Evolutionary conservation across 768 basidiomycete genomes (phyloP).

Genomic region (Strobilomyces confusus): DNA sequence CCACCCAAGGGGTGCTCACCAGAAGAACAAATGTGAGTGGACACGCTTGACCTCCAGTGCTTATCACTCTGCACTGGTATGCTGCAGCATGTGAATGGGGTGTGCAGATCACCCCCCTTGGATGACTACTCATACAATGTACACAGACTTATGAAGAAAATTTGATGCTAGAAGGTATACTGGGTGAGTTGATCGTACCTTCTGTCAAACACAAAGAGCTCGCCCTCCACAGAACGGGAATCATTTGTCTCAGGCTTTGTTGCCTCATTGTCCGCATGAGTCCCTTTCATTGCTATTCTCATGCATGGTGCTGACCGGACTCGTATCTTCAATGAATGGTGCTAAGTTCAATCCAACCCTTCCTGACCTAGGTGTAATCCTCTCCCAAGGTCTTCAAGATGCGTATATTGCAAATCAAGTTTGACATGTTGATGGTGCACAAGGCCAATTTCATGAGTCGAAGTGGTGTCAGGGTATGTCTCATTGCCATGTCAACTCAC

Average conservation of each 20-base stretch:
- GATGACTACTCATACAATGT: fast-evolving
- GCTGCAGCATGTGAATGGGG: constrained; percentile 82
- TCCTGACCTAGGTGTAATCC: constrained; percentile 67
- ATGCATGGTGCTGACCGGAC: too few species aligned
- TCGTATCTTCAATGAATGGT: not conserved
- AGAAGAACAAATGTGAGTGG: constrained; percentile 62
- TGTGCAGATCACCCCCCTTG: constrained; percentile 40
- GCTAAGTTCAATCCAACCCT: constrained; percentile 67
- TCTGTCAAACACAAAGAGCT: constrained; percentile 85
- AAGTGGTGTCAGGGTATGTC: constrained; percentile 33
- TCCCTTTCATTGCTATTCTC: too few species aligned
- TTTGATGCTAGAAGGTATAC: constrained; percentile 60
- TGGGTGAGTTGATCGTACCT: constrained; percentile 85
- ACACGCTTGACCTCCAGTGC: constrained; percentile 75
- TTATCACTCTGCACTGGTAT: constrained; percentile 74
- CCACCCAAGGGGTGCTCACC: constrained; percentile 43
- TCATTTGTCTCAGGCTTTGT: constrained; percentile 68
- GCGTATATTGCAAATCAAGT: constrained; percentile 71
- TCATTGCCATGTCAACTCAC: not conserved
- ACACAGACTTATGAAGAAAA: constrained; percentile 58
- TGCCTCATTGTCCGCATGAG: constrained; percentile 48
- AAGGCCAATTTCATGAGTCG: constrained; percentile 59
- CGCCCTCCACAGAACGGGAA: too few species aligned
- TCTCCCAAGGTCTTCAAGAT: constrained; percentile 64
- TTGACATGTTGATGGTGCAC: constrained; percentile 86